Evolutionary conservation across 1,284 basidiomycete genomes (phyloP).

Genomic region (Ustilago loliicola): DNA sequence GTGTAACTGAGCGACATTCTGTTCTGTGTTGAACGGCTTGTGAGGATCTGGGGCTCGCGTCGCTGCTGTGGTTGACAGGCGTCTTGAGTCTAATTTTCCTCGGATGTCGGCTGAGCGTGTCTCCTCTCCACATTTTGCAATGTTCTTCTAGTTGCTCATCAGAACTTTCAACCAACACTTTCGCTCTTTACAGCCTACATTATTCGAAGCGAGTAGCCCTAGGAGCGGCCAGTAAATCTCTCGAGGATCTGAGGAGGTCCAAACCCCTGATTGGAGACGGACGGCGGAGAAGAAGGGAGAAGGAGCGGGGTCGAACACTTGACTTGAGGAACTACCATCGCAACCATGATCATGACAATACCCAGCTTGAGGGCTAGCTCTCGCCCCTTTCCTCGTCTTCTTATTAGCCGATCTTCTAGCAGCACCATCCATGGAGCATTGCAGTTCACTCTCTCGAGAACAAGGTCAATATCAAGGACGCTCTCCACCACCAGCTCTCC

Average conservation of each 20-base stretch:
- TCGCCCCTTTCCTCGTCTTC: neutral
- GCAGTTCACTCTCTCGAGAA: neutral
- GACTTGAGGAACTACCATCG: neutral
- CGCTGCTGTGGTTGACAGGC: constrained; percentile 1
- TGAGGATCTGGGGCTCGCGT: too few relatives aligned
- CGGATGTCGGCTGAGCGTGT: neutral
- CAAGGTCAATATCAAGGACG: neutral
- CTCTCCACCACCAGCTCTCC: neutral
- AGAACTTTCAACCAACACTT: neutral
- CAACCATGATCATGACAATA: neutral
- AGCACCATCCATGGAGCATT: neutral
- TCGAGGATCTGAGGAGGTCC: neutral
- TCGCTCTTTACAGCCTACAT: neutral
- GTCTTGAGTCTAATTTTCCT: neutral
- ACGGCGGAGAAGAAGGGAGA: neutral
- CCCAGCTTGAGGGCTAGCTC: neutral
- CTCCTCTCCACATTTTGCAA: constrained; percentile 1
- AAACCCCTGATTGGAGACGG: neutral
- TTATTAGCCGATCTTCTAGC: too few relatives aligned
- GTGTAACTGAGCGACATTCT: too few relatives aligned
- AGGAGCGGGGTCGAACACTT: neutral
- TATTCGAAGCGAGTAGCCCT: neutral
- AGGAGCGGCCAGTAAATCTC: neutral
- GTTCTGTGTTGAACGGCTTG: neutral
- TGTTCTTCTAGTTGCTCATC: neutral